Evolutionary conservation across 257 asterid species (phyloP), one percentile per base, ranked within the genome.

Genomic region (Przewalskia tangutica): DNA sequence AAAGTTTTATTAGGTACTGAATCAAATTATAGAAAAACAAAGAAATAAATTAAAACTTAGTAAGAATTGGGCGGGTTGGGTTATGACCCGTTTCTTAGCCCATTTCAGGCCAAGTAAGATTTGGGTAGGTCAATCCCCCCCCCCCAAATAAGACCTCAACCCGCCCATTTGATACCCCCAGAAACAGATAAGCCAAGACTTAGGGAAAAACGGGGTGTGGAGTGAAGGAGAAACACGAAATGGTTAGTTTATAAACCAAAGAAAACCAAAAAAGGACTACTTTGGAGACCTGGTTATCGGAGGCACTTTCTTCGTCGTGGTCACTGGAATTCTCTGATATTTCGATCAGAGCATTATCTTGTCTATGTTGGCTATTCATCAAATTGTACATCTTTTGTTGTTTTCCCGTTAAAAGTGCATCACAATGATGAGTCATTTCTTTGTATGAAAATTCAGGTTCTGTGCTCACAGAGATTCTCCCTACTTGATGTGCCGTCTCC

Each of bases 361-460:
- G 91, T 81, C 86, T 83, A 5, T 89, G 86, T 80, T 85, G 80
- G 56, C 88, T 14, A 86, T 83, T 88, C 85, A 96, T 88, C 87
- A 96, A 81, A 81, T 89, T 81, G 5, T 92, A 90, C 92, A 94
- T 91, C 86, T 88, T 96, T 89, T 91, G 95, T 83, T 91, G 96
- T 86, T 94, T 96, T 84, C 97, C 98, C 86, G 89, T 82, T 84
- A 84, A 63, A 77, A 87, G 96, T 16, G 93, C 77, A 86, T 96
- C 97, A 27, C 97, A 94, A 42, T 89, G 96, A 75, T 83, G 83
- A 8, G 98, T 92, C 96, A 91, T 90, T 85, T 95, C 98, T 82
- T 86, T 89, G 89, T 89, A 95, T 3, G 98, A 88, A 8, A 91
- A 85, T 71, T 90, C 91, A 16, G 93, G 90, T 10, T 91, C 90